phyloP scores from a whole-genome alignment of 257 asterid species.

The Paraleonurus japonicus region DNA sequence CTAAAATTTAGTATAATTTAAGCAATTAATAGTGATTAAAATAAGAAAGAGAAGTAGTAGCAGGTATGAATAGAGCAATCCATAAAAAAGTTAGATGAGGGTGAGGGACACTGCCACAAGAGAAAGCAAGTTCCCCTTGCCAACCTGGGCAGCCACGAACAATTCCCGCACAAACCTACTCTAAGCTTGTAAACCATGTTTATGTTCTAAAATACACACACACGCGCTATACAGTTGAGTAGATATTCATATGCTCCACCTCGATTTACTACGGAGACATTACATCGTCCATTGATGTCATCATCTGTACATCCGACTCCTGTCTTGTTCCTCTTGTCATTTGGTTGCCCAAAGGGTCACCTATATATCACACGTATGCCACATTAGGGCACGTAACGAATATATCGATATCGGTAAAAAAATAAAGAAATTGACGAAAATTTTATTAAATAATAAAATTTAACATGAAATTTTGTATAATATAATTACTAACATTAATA shows the following conservation, averaged over 20 bases:
- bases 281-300: conserved; percentile 46
- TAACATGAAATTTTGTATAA: too few species aligned
- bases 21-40: not conserved
- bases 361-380: conserved; percentile 20
- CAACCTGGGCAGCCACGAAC: conserved; percentile 82
- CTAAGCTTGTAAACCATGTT: conserved; percentile 20
- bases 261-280: conserved; percentile 49
- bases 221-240: conserved; percentile 53
- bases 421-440: too few species aligned
- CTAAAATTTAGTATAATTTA: too few species aligned
- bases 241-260: not conserved
- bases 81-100: conserved; percentile 27
- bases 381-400: too few species aligned
- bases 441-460: too few species aligned
- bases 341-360: conserved; percentile 41
- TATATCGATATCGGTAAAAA: too few species aligned
- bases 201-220: conserved; percentile 32
- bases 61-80: not conserved
- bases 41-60: not conserved
- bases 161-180: conserved; percentile 33
- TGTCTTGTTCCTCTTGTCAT: conserved; percentile 37
- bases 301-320: conserved; percentile 57
- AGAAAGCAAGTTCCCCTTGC: conserved; percentile 63
- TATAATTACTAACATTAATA: too few species aligned
- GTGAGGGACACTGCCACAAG: conserved; percentile 67